Evolutionary conservation across 805 yeast species (phyloP).

Genomic region (Clavispora vitiphila): DNA sequence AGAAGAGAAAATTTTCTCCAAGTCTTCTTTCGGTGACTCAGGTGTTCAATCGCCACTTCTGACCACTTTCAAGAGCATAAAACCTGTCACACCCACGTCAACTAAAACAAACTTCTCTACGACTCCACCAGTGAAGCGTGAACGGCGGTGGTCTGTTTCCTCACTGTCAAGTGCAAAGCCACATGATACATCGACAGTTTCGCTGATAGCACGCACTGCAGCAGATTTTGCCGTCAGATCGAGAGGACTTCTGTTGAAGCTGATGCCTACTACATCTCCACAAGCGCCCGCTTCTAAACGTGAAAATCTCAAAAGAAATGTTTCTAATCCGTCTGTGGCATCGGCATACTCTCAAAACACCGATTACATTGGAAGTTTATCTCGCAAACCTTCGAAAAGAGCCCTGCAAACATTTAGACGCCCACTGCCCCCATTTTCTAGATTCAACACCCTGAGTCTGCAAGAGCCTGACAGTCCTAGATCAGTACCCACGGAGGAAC

Average conservation of each 20-base stretch:
- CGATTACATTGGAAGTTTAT: background rate
- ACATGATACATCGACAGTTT: background rate
- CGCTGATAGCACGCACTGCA: conserved; percentile 1
- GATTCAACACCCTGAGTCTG: background rate
- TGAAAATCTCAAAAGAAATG: background rate
- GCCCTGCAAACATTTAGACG: background rate
- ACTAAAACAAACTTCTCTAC: background rate
- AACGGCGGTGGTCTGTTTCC: background rate
- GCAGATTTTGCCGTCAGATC: conserved; percentile 1
- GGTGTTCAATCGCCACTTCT: background rate
- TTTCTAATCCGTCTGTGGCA: background rate
- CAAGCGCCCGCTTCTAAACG: background rate
- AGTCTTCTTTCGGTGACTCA: background rate
- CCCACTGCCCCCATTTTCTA: background rate
- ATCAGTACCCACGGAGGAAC: background rate
- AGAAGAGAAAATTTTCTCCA: background rate
- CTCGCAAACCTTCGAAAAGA: background rate
- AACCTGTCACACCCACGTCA: background rate
- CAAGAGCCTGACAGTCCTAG: background rate
- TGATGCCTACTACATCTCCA: background rate
- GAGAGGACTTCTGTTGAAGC: background rate
- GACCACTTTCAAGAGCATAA: conserved; percentile 3
- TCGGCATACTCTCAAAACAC: background rate
- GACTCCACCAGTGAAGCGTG: background rate
- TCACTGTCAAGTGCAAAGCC: background rate